phyloP scores from a whole-genome alignment of 345 rosid species.

The Trapa bicornis region DNA sequence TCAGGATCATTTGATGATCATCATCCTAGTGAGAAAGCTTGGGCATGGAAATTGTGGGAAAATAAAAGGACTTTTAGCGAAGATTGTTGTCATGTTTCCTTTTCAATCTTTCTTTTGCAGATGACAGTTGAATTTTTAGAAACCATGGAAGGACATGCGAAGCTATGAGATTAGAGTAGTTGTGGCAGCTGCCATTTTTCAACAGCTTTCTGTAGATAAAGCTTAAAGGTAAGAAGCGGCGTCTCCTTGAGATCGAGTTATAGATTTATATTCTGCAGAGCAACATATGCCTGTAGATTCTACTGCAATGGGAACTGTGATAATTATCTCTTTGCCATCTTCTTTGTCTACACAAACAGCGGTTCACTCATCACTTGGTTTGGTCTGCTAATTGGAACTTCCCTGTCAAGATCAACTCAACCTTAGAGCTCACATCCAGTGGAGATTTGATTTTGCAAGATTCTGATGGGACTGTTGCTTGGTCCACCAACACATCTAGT shows the following conservation, averaged over 20 bases:
- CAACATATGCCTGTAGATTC: constrained; percentile 1
- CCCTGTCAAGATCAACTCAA: constrained; percentile 10
- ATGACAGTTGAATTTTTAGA: no score
- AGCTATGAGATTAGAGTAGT: no score
- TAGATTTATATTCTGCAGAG: not conserved
- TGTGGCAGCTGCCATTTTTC: no score
- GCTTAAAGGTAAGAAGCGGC: not conserved
- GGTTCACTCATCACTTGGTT: not conserved
- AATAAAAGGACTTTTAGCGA: no score
- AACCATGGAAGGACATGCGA: no score
- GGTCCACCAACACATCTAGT: constrained; percentile 8
- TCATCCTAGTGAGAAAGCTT: no score
- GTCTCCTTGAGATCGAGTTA: not conserved
- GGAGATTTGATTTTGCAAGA: constrained; percentile 14
- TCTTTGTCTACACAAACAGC: not conserved
- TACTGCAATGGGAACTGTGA: not conserved
- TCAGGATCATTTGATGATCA: no score
- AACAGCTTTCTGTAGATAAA: not conserved
- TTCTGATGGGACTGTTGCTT: constrained; percentile 4
- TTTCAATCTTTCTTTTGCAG: no score
- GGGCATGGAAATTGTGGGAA: no score
- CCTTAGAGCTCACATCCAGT: constrained; percentile 7
- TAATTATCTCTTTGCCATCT: not conserved
- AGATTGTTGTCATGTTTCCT: no score
- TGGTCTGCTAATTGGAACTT: constrained; percentile 23